phyloP scores from a whole-genome alignment of 108 stramenopile genomes.

The Ochromonas danica region DNA sequence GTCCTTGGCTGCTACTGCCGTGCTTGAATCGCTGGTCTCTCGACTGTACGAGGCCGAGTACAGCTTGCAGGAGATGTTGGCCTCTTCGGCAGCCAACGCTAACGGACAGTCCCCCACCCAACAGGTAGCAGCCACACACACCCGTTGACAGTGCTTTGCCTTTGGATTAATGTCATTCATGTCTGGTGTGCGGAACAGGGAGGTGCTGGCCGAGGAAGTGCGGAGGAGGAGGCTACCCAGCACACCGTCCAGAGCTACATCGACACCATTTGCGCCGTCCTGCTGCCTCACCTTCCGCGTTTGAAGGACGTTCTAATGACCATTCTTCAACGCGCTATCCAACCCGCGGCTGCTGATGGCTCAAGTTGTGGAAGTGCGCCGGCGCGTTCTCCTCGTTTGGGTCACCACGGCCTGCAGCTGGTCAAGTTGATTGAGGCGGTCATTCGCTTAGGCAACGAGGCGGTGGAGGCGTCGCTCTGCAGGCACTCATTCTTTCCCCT shows the following conservation, averaged over 20 bases:
- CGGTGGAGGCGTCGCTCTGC: slow-evolving; percentile 57
- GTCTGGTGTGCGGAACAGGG: slow-evolving; percentile 3
- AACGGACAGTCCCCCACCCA: too few relatives aligned
- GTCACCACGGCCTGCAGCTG: slow-evolving; percentile 40
- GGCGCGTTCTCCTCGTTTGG: slow-evolving; percentile 45
- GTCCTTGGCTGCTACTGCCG: not conserved
- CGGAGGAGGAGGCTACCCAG: slow-evolving; percentile 33
- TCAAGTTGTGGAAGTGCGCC: too few relatives aligned
- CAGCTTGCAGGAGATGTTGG: not conserved
- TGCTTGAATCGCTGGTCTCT: slow-evolving; percentile 29
- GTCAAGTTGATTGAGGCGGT: slow-evolving; percentile 44
- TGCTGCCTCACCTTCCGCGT: not conserved
- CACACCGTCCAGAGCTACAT: slow-evolving; percentile 38
- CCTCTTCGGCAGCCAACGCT: not conserved
- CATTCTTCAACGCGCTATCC: not conserved
- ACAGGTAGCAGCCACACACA: not conserved
- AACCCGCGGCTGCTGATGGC: slow-evolving; percentile 3
- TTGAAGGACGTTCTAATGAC: not conserved
- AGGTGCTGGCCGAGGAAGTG: not conserved
- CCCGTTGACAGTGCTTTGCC: slow-evolving; percentile 29
- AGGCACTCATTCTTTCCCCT: not conserved
- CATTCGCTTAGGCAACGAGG: slow-evolving; percentile 29
- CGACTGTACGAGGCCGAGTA: slow-evolving; percentile 14
- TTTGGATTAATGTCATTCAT: slow-evolving; percentile 32
- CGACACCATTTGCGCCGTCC: slow-evolving; percentile 40